A percentile compares a stretch with the other conserved stretches of the same genome.
These are phyloP conservation scores for Lactifluus rugatus DNA, from an alignment of 768 basidiomycete species.

Conservation along the genomic window DNA sequence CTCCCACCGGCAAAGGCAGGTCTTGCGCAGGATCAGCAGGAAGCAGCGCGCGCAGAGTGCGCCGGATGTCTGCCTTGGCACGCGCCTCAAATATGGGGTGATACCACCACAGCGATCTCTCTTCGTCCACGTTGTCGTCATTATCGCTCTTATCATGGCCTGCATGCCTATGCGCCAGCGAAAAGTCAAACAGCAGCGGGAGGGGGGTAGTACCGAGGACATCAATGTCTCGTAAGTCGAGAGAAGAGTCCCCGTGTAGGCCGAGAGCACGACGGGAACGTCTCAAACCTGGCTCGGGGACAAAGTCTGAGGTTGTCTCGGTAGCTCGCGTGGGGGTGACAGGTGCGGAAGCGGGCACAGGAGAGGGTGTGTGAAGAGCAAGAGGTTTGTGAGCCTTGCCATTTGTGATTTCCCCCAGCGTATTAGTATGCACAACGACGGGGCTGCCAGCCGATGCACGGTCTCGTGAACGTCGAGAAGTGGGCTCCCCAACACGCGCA, in stretches of 20 bases:
- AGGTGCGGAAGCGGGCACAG: neutral
- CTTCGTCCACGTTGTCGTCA: neutral
- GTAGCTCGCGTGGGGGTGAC: neutral
- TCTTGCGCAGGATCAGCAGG: conserved; percentile 5
- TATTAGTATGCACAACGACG: neutral
- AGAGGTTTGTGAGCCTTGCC: neutral
- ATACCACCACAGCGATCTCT: conserved; percentile 5
- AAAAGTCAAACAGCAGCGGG: conserved; percentile 3
- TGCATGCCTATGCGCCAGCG: neutral
- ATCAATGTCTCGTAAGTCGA: conserved; percentile 1
- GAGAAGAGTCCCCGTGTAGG: neutral
- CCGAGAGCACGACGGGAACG: neutral
- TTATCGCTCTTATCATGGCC: neutral
- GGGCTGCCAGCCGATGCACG: neutral
- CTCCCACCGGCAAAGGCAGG: neutral
- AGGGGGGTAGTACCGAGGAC: neutral
- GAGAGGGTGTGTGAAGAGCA: neutral
- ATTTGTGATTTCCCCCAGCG: neutral
- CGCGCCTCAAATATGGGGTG: conserved; percentile 9
- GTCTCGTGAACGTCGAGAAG: neutral
- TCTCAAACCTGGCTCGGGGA: neutral
- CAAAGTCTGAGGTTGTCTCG: neutral
- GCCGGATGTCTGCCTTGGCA: conserved; percentile 12
- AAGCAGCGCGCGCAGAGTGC: conserved; percentile 3
- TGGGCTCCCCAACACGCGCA: neutral